These are phyloP conservation scores for Exophiala lecanii-corni DNA, from an alignment of 2,329 filamentous ascomycete species.

Conservation along the genomic window DNA sequence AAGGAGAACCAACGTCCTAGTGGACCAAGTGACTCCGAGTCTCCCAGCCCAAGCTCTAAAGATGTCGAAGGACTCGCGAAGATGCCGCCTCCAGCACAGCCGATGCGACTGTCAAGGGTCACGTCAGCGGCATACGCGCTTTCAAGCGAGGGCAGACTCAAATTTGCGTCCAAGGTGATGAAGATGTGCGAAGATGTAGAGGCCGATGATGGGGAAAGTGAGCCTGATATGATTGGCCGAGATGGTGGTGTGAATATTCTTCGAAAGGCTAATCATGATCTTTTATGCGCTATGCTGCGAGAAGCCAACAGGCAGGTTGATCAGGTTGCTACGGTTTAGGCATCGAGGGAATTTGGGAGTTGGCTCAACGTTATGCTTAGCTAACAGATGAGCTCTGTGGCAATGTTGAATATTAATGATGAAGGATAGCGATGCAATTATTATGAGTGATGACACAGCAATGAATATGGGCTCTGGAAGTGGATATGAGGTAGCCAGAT, in stretches of 20 bases:
- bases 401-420: too few relatives aligned
- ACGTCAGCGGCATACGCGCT: slow-evolving; percentile 20
- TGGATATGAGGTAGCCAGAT: too few relatives aligned
- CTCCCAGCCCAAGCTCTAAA: background rate
- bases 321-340: too few relatives aligned
- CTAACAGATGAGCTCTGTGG: too few relatives aligned
- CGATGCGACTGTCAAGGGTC: slow-evolving; percentile 21
- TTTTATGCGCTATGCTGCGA: slow-evolving; percentile 14
- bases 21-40: background rate
- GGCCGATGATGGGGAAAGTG: background rate
- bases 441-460: too few relatives aligned
- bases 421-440: too few relatives aligned
- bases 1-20: background rate
- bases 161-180: slow-evolving; percentile 18
- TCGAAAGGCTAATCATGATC: slow-evolving; percentile 14
- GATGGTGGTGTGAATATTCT: slow-evolving; percentile 15
- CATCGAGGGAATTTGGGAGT: too few relatives aligned
- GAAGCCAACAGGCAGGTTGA: slow-evolving; percentile 10
- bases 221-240: background rate
- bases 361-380: too few relatives aligned
- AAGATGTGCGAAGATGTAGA: slow-evolving; percentile 7
- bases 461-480: too few relatives aligned
- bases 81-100: slow-evolving; percentile 2
- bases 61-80: background rate
- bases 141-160: slow-evolving; percentile 18